Base-by-base conservation (phyloP, 1,284 basidiomycete species). In the Lentinula novae-zelandiae region DNA sequence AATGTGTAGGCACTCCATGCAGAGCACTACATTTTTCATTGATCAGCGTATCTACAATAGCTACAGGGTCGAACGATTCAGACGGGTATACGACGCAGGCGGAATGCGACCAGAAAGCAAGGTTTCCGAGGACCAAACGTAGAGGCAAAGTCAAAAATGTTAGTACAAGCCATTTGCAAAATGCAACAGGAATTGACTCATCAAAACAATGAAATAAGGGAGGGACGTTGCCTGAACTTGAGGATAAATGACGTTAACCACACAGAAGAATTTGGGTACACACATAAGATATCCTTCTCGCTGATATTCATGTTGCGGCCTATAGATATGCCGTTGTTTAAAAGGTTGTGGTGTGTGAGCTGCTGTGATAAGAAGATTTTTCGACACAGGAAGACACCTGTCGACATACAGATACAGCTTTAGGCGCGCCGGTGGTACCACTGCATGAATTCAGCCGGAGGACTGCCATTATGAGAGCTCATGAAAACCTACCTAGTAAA, bases 151-250 rank as follows among this genome's bases (percentile, higher is more conserved):
- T 58, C 2, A 9, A 33, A 44, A 22, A 54, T 22, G 53, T 57
- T 60, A 60, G 51, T 59, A 17, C 57, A 63, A 61, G 50, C 50
- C 27, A 3, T 27, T 3, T 52, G 57, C 27, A 42, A 42, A 60
- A 27, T 7, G 40, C 58, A 40, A 57, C 53, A 36, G 60, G 34
- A 22, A 39, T 42, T 46, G 27, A 89, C 90, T 87, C 73, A 92
- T 91, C 92, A 82, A 93, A 93, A 68, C 92, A 94, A 70, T 94
- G 90, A 70, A 93, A 93, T 0, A 93, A 72, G 0, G 90, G 90
- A 1, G 91, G 90, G 0, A 85, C 85, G 65, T 93, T 92, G 76
- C 88, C 88, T 90, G 9, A 63, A 9, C 39, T 22, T 38, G 51
- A 17, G 20, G 46, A 4, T 51, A 12, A 36, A 15, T 36, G 15